phyloP scores from a whole-genome alignment of 1,284 basidiomycete genomes.

The Pseudozyma sp. region DNA sequence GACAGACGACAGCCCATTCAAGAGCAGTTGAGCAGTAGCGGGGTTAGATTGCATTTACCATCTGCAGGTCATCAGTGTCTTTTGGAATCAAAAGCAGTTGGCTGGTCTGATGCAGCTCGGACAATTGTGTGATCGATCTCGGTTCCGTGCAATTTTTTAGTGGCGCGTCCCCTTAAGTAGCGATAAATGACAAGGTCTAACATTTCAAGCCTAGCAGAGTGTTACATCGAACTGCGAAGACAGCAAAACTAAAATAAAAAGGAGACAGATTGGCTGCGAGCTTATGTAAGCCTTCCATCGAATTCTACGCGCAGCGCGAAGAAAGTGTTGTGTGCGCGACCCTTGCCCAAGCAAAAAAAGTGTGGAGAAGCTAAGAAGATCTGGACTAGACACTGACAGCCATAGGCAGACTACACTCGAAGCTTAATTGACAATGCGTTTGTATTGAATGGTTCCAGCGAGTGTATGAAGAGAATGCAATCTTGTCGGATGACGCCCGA shows the following conservation, averaged over 20 bases:
- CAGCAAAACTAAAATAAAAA: background rate
- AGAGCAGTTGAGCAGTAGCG: background rate
- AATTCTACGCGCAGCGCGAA: constrained; percentile 33
- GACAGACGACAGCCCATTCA: background rate
- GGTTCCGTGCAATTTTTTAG: constrained; percentile 22
- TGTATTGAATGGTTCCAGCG: no score
- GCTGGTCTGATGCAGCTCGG: constrained; percentile 7
- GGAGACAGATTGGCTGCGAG: background rate
- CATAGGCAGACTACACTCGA: background rate
- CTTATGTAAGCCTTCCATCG: constrained; percentile 51
- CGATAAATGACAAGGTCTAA: background rate
- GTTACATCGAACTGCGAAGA: constrained; percentile 2
- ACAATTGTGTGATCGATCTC: constrained; percentile 40
- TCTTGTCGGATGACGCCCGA: background rate
- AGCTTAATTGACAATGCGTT: no score
- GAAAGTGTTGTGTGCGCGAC: constrained; percentile 1
- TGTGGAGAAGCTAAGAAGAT: constrained; percentile 5
- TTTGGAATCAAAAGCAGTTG: background rate
- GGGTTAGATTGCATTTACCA: background rate
- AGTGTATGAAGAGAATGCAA: no score
- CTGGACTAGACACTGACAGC: background rate
- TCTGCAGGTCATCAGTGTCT: no score
- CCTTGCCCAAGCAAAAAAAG: background rate
- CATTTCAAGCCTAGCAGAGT: background rate
- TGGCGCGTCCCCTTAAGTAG: constrained; percentile 2